A percentile compares a stretch with the other conserved stretches of the same genome.
These are phyloP conservation scores for Neospermospora avenae DNA, from an alignment of 2,329 filamentous ascomycete genomes.

Conservation along the genomic window DNA sequence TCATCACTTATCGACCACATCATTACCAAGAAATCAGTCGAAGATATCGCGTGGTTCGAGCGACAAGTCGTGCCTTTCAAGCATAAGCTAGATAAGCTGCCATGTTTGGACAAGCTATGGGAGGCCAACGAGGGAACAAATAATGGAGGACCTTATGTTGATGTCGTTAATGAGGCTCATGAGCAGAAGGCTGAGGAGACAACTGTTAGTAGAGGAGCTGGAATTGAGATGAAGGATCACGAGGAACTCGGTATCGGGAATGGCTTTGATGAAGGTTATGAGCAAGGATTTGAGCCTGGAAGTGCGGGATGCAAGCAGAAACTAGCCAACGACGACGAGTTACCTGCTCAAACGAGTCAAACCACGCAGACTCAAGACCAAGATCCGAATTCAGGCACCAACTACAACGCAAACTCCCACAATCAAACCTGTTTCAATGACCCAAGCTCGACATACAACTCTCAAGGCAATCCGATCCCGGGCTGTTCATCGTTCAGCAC, in stretches of 20 bases:
- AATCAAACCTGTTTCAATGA: neutral
- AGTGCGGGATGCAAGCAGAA: neutral
- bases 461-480: neutral
- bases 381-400: neutral
- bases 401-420: neutral
- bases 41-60: constrained; percentile 4
- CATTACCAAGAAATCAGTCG: neutral
- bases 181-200: neutral
- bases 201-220: neutral
- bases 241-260: neutral
- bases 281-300: neutral
- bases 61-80: neutral
- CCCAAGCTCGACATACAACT: neutral
- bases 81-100: neutral
- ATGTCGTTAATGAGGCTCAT: too few species aligned
- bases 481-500: neutral
- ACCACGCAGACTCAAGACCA: neutral
- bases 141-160: neutral
- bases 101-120: neutral
- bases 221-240: neutral
- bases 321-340: neutral
- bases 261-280: neutral
- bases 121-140: constrained; percentile 1
- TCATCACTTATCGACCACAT: neutral
- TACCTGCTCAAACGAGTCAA: neutral